A percentile compares a stretch with the other conserved stretches of the same genome.
Evolutionary conservation across 2,329 filamentous ascomycete genomes (phyloP).

Genomic region (Cercospora brassicicola): DNA sequence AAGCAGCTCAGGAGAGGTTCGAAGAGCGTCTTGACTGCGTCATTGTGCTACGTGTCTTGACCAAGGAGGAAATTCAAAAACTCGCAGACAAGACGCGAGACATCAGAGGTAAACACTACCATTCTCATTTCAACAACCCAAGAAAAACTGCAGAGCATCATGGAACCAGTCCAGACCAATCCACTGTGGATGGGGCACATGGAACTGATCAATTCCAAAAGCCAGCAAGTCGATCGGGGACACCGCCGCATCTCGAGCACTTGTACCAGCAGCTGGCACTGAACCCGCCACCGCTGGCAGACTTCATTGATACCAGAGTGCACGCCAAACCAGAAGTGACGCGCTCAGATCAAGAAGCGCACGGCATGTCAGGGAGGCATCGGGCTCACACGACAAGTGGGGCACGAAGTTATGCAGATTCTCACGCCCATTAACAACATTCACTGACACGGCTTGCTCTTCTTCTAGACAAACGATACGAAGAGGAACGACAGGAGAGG

Average conservation of each 20-base stretch:
- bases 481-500: slow-evolving; percentile 31
- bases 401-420: slow-evolving; percentile 13
- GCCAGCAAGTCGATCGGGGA: slow-evolving; percentile 15
- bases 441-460: slow-evolving; percentile 24
- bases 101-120: slow-evolving; percentile 59
- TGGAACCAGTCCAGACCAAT: slow-evolving; percentile 21
- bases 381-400: slow-evolving; percentile 16
- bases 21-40: slow-evolving; percentile 92
- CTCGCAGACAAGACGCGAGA: slow-evolving; percentile 80
- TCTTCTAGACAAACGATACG: slow-evolving; percentile 35
- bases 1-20: slow-evolving; percentile 83
- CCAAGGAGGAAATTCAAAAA: slow-evolving; percentile 83
- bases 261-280: slow-evolving; percentile 19
- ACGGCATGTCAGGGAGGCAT: slow-evolving; percentile 7
- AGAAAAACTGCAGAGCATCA: not conserved
- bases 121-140: slow-evolving; percentile 12
- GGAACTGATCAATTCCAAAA: slow-evolving; percentile 19
- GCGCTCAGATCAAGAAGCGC: slow-evolving; percentile 20
- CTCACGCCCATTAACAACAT: slow-evolving; percentile 16
- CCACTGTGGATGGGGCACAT: slow-evolving; percentile 18
- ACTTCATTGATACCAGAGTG: slow-evolving; percentile 22
- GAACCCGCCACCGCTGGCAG: slow-evolving; percentile 17
- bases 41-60: slow-evolving; percentile 84
- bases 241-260: slow-evolving; percentile 20
- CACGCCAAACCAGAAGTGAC: slow-evolving; percentile 19